Percentiles rank a stretch among this genome's conserved stretches.
Evolutionary conservation across 1,284 basidiomycete genomes (phyloP).

Genomic region (Leccinum pachyderme): DNA sequence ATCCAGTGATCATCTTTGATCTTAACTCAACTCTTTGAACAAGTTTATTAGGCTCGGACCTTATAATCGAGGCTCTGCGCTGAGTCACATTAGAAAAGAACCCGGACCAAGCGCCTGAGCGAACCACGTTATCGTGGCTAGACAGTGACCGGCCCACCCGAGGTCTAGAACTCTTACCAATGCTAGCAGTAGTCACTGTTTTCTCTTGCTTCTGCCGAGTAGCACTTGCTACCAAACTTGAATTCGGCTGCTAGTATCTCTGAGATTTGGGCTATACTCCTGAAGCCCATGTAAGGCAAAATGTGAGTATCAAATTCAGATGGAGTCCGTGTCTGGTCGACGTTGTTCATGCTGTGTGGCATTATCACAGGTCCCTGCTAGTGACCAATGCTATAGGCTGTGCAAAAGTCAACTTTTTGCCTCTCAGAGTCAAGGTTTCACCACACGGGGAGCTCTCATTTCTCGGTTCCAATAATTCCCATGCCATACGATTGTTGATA

Average conservation of each 20-base stretch:
- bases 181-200: not conserved
- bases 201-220: not conserved
- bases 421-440: not conserved
- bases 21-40: not conserved
- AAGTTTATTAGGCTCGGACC: conserved; percentile 15
- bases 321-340: not conserved
- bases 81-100: too few relatives aligned
- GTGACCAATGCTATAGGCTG: not conserved
- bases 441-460: not conserved
- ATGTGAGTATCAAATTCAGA: not conserved
- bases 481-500: not conserved
- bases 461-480: not conserved
- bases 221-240: not conserved
- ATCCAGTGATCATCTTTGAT: conserved; percentile 42
- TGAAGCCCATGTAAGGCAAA: not conserved
- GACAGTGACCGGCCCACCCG: not conserved
- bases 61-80: not conserved
- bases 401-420: not conserved
- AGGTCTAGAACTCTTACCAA: not conserved
- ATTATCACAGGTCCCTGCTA: not conserved
- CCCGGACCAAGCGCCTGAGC: not conserved
- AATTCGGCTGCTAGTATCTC: not conserved
- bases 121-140: not conserved
- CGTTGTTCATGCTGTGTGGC: not conserved
- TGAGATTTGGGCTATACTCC: not conserved